phyloP scores from a whole-genome alignment of 2,329 filamentous ascomycete species.

The Raffaelea deltoideospora region DNA sequence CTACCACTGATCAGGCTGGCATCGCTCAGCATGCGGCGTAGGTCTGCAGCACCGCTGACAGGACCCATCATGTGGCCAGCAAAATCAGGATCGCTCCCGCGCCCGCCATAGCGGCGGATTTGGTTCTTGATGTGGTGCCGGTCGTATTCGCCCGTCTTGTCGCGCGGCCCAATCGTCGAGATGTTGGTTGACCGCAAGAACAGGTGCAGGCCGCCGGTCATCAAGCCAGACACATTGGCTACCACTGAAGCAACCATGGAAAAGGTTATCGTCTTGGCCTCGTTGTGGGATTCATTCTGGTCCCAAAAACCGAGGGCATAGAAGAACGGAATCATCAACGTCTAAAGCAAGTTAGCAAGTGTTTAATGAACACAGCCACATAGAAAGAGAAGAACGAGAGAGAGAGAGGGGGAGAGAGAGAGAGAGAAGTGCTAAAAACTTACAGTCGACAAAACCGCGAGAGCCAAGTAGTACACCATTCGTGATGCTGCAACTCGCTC shows the following conservation, averaged over 20 bases:
- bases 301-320: constrained; percentile 32
- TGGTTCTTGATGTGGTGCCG: constrained; percentile 27
- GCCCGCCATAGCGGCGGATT: constrained; percentile 19
- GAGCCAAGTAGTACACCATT: constrained; percentile 52
- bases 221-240: constrained; percentile 48
- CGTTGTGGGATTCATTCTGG: constrained; percentile 16
- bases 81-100: constrained; percentile 14
- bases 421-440: constrained; percentile 16
- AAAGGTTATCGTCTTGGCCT: constrained; percentile 32
- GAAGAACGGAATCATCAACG: constrained; percentile 49
- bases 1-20: constrained; percentile 16
- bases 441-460: constrained; percentile 43
- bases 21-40: constrained; percentile 19
- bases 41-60: constrained; percentile 11
- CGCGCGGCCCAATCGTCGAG: constrained; percentile 34
- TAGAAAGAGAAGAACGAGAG: neutral
- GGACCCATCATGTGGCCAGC: constrained; percentile 21
- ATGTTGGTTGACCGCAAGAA: constrained; percentile 50
- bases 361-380: too few species aligned
- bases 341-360: constrained; percentile 23
- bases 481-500: constrained; percentile 50
- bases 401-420: neutral
- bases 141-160: constrained; percentile 30
- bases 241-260: constrained; percentile 51
- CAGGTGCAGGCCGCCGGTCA: constrained; percentile 50